These are phyloP conservation scores for Paradendryphiella salina DNA, from an alignment of 2,329 filamentous ascomycete genomes.

Conservation along the genomic window DNA sequence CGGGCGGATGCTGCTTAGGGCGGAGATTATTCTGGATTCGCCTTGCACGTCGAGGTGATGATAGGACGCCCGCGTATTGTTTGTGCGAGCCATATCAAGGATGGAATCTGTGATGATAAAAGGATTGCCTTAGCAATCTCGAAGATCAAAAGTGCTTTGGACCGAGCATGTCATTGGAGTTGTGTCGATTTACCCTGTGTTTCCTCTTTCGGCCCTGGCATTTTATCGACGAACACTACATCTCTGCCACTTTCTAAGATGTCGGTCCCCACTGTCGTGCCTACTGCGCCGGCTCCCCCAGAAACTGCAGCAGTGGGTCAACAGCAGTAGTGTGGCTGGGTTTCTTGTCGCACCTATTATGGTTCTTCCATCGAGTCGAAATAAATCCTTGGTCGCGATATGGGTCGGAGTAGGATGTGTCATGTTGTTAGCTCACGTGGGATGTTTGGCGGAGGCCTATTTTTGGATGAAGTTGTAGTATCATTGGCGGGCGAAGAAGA, in stretches of 20 bases:
- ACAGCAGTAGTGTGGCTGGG: background rate
- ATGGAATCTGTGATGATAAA: background rate
- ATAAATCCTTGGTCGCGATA: slow-evolving; percentile 26
- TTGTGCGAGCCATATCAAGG: slow-evolving; percentile 5
- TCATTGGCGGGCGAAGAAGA: no score
- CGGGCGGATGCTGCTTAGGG: slow-evolving; percentile 15
- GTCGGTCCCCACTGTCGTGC: slow-evolving; percentile 25
- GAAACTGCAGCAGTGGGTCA: slow-evolving; percentile 22
- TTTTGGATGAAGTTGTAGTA: no score
- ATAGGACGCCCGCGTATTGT: slow-evolving; percentile 22
- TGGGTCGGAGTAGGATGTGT: slow-evolving; percentile 21
- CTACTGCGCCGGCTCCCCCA: slow-evolving; percentile 36
- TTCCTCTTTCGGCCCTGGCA: background rate
- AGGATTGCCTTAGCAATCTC: background rate
- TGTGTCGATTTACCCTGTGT: slow-evolving; percentile 13
- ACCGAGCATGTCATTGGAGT: background rate
- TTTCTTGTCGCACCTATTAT: slow-evolving; percentile 22
- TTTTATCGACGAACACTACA: slow-evolving; percentile 27
- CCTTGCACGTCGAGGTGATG: slow-evolving; percentile 27
- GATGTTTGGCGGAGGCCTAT: no score
- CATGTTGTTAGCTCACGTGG: slow-evolving; percentile 11
- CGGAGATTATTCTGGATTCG: slow-evolving; percentile 19
- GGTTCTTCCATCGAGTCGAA: slow-evolving; percentile 29
- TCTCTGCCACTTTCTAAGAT: slow-evolving; percentile 37
- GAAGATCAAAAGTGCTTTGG: no score